These are phyloP conservation scores for Yamadazyma trypodendri DNA, from an alignment of 1,139 yeast species.

Conservation along the genomic window DNA sequence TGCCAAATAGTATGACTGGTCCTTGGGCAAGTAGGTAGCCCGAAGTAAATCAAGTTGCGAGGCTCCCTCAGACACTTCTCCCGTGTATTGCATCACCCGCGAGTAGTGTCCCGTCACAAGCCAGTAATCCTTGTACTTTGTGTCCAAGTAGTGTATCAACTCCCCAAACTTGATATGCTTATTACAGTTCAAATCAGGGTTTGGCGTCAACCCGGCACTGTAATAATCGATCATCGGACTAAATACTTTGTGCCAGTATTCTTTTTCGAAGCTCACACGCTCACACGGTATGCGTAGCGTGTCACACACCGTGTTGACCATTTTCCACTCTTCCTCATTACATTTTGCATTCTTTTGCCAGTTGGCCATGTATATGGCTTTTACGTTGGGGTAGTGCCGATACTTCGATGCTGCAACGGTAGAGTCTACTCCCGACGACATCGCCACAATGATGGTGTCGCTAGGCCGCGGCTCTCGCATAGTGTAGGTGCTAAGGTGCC, in stretches of 20 bases:
- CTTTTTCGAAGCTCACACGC: slow-evolving; percentile 80
- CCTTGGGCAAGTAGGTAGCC: slow-evolving; percentile 63
- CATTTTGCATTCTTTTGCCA: slow-evolving; percentile 77
- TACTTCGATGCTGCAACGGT: slow-evolving; percentile 82
- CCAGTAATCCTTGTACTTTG: slow-evolving; percentile 59
- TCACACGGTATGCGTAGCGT: slow-evolving; percentile 67
- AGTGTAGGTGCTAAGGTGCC: slow-evolving; percentile 11
- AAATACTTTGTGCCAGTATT: slow-evolving; percentile 91
- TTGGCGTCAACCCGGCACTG: slow-evolving; percentile 77
- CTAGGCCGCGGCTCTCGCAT: slow-evolving; percentile 48
- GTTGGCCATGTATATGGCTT: slow-evolving; percentile 90
- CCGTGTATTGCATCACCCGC: slow-evolving; percentile 41
- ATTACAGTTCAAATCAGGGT: slow-evolving; percentile 92
- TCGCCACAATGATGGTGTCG: slow-evolving; percentile 76
- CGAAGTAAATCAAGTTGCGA: slow-evolving; percentile 51
- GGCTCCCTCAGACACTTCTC: slow-evolving; percentile 16
- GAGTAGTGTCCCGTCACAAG: slow-evolving; percentile 94
- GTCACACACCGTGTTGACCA: slow-evolving; percentile 65
- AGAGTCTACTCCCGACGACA: slow-evolving; percentile 98
- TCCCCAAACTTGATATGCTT: slow-evolving; percentile 82
- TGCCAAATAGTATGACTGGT: slow-evolving; percentile 88
- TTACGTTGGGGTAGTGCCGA: slow-evolving; percentile 51
- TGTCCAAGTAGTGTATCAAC: slow-evolving; percentile 54
- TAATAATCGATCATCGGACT: slow-evolving; percentile 85
- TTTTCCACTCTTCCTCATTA: slow-evolving; percentile 86